Evolutionary conservation across 2,329 filamentous ascomycete genomes (phyloP).

Genomic region (Teratosphaeria destructans): DNA sequence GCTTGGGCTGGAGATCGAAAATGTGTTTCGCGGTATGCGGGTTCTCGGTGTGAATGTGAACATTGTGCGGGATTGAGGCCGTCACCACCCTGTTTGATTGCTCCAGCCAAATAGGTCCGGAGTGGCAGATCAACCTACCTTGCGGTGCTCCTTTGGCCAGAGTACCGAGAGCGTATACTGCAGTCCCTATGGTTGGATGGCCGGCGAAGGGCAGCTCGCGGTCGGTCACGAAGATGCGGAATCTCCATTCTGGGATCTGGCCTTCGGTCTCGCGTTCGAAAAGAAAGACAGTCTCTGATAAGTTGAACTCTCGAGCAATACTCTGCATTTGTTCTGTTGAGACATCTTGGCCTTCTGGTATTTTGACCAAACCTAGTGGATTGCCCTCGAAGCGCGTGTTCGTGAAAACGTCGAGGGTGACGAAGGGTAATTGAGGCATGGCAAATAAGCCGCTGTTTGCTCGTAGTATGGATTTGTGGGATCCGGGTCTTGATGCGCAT

Average conservation of each 20-base stretch:
- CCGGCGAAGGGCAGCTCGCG: slow-evolving; percentile 47
- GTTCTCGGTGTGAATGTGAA: slow-evolving; percentile 46
- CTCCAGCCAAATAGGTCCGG: slow-evolving; percentile 32
- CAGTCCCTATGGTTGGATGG: slow-evolving; percentile 48
- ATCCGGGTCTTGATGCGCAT: too few species aligned
- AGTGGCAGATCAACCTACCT: slow-evolving; percentile 33
- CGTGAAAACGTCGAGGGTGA: slow-evolving; percentile 41
- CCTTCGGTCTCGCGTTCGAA: slow-evolving; percentile 25
- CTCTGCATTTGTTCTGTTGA: slow-evolving; percentile 42
- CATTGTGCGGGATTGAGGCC: slow-evolving; percentile 56
- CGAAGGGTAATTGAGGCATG: slow-evolving; percentile 14
- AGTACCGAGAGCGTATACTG: slow-evolving; percentile 35
- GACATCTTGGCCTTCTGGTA: slow-evolving; percentile 28
- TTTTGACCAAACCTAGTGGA: slow-evolving; percentile 45
- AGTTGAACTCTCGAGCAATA: slow-evolving; percentile 48
- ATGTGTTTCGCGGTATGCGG: slow-evolving; percentile 21
- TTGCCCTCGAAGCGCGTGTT: slow-evolving; percentile 40
- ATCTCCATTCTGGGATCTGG: slow-evolving; percentile 26
- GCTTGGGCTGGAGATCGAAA: slow-evolving; percentile 27
- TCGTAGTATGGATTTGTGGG: too few species aligned
- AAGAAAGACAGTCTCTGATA: slow-evolving; percentile 48
- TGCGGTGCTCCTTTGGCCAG: slow-evolving; percentile 17
- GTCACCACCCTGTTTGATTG: slow-evolving; percentile 40
- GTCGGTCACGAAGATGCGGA: slow-evolving; percentile 46
- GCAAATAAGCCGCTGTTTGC: neutral